Evolutionary conservation across 176 grass and related monocot genomes (phyloP), one percentile per base, ranked within the genome.

Genomic region (Oryza meridionalis): DNA sequence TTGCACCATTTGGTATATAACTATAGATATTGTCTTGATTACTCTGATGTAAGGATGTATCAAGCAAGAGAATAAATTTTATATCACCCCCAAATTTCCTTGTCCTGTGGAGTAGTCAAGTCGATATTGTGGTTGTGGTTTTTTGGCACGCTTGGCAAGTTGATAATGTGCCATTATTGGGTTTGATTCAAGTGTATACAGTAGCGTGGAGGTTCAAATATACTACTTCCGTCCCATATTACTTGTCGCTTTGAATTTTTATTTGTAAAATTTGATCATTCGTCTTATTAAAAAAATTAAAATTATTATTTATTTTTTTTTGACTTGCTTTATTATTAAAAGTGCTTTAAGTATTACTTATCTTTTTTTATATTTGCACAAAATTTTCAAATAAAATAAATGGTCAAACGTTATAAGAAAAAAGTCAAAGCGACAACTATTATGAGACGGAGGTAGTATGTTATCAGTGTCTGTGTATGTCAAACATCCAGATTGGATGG

Each of bases 21-120:
- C 59, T 67, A 43, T 75, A 49, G 50, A 73, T 14, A 25, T 46
- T 63, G 72, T 88, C 16, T 69, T 43, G 21, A 13, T 17, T 58
- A 77, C 70, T 55, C 58, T 59, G 70, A 69, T 84, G 80, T 80
- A 80, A 29, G 70, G 64, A 70, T 87, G 51, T 76, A 55, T 76
- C 21, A 26, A 44, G 75, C 17, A 77, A 49, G n/a, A 42, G 17
- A 80, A 44, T 64, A 58, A 22, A 77, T 37, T 73, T 74, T 62
- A 67, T n/a, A 15, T 35, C 63, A 76, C 47, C 70, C 43, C 55
- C 7, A 43, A 24, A 43, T 76, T 69, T 51, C 24, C n/a, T 76
- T n/a, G 17, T 80, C 70, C 26, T 53, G 17, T 47, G 47, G 79
- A 19, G 29, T 75, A 50, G 9, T 1, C 67, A 73, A 15, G 15